Base-by-base conservation (phyloP, 2,329 filamentous ascomycete species). In the Trichoderma sp. region DNA sequence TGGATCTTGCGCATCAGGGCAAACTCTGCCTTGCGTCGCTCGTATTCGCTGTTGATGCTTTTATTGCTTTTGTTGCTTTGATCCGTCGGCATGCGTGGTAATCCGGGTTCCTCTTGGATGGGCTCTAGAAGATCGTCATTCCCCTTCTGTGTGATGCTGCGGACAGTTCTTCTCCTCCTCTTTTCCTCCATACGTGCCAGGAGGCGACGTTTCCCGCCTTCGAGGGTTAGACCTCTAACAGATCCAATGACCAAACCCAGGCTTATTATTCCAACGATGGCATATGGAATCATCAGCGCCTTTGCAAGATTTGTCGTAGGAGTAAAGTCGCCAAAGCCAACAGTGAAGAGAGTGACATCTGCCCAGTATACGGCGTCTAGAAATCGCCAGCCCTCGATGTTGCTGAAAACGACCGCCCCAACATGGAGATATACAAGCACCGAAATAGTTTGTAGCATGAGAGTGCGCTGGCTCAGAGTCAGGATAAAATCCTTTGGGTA, bases 381-480 rank as follows among this genome's bases (percentile, higher is more conserved):
- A 80, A 93, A 98, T 24, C 87, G 85, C 92, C 95, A 97, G 4
- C 85, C 88, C 77, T 97, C 93, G 3, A 97, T 88, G 2, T 86
- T 86, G 6, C 91, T 90, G 81, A 97, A 98, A 0, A 97, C 85
- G 0, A 92, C 89, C 0, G 93, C 94, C 1, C 95, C 95, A 2
- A 95, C 84, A 0, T 94, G 91, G 0, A 98, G 86, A 87, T 97
- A 98, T 65, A 94, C 85, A 69, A 97, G 92, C 81, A 97, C 94
- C 74, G 93, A 86, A 83, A 97, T 97, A 1, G 95, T 97, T 83
- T 98, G 95, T 33, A 98, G 85, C 87, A 98, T 98, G 27, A 98
- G 86, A 0, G 94, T 98, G 11, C 95, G 90, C 83, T 98, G 95
- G 76, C 93, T 93, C 71, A 92, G 90, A 0, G 93, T 95, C 29